A percentile compares a stretch with the other conserved stretches of the same genome.
These are phyloP conservation scores for Amphicarpaea edgeworthii DNA, from an alignment of 306 rosid genomes.

Conservation along the genomic window DNA sequence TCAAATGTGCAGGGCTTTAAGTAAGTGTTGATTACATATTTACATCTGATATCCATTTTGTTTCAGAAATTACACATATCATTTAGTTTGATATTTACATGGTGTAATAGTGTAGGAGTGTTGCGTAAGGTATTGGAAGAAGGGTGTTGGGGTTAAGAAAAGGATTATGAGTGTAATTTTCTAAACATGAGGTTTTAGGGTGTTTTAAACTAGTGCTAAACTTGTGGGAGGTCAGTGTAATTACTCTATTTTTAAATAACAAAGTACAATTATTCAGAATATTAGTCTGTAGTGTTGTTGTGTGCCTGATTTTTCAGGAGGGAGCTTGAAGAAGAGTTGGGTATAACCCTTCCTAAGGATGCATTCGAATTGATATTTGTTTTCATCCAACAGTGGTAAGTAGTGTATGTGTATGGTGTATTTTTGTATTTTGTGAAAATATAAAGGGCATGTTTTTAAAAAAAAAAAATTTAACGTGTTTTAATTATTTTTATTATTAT, in stretches of 20 bases:
- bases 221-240: too few species aligned
- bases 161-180: too few species aligned
- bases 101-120: neutral
- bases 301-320: slow-evolving; percentile 66
- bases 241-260: neutral
- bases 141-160: neutral
- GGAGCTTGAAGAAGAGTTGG: slow-evolving; percentile 97
- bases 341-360: slow-evolving; percentile 81
- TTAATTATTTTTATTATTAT: slow-evolving; percentile 6
- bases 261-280: slow-evolving; percentile 2
- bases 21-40: neutral
- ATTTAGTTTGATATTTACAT: neutral
- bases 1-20: neutral
- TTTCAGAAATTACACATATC: neutral
- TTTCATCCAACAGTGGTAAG: slow-evolving; percentile 84
- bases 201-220: too few species aligned
- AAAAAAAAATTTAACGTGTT: slow-evolving; percentile 3
- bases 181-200: too few species aligned
- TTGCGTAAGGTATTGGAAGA: neutral
- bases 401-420: slow-evolving; percentile 20
- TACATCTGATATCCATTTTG: neutral
- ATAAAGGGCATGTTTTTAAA: neutral
- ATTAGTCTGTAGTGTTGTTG: slow-evolving; percentile 23
- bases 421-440: slow-evolving; percentile 16
- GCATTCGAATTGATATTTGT: slow-evolving; percentile 86